phyloP scores from a whole-genome alignment of 139 green algal genomes.

The Edaphochlamys debaryana region DNA sequence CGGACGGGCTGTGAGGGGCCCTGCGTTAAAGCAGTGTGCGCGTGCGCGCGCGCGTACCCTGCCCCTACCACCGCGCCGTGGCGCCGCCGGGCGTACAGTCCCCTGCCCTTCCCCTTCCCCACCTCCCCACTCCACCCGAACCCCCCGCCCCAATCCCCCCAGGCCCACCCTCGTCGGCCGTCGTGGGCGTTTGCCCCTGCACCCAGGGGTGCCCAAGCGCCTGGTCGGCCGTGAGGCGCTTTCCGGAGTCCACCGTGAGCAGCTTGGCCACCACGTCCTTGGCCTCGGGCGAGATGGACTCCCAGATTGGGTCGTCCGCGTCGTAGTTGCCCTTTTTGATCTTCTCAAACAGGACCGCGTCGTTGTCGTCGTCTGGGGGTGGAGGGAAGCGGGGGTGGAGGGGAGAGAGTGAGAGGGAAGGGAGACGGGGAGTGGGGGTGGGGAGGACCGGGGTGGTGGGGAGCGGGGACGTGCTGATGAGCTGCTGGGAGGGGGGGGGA shows the following conservation, averaged over 20 bases:
- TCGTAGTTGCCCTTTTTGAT: constrained; percentile 83
- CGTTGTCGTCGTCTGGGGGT: constrained; percentile 78
- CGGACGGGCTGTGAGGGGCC: too few relatives aligned
- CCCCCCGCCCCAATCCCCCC: too few relatives aligned
- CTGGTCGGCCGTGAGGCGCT: constrained; percentile 77
- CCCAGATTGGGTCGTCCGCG: constrained; percentile 84
- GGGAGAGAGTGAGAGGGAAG: too few relatives aligned
- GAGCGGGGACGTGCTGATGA: too few relatives aligned
- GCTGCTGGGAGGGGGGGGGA: too few relatives aligned
- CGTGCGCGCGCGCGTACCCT: too few relatives aligned
- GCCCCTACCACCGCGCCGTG: too few relatives aligned
- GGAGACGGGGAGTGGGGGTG: too few relatives aligned
- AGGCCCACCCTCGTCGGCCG: constrained; percentile 25
- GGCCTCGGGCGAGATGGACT: constrained; percentile 71
- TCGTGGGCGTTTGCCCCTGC: constrained; percentile 41
- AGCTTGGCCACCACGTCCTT: constrained; percentile 80
- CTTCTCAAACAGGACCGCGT: constrained; percentile 85
- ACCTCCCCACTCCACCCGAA: not conserved
- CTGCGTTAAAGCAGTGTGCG: too few relatives aligned
- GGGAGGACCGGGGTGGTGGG: too few relatives aligned
- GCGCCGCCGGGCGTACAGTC: too few relatives aligned
- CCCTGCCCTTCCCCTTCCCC: too few relatives aligned
- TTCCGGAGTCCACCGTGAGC: constrained; percentile 72
- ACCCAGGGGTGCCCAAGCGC: constrained; percentile 83
- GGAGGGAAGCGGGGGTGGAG: not conserved